Percentiles rank a stretch among this genome's conserved stretches.
These are phyloP conservation scores for Aegilops umbellulata DNA, from an alignment of 176 grass and related monocot species.

Conservation along the genomic window DNA sequence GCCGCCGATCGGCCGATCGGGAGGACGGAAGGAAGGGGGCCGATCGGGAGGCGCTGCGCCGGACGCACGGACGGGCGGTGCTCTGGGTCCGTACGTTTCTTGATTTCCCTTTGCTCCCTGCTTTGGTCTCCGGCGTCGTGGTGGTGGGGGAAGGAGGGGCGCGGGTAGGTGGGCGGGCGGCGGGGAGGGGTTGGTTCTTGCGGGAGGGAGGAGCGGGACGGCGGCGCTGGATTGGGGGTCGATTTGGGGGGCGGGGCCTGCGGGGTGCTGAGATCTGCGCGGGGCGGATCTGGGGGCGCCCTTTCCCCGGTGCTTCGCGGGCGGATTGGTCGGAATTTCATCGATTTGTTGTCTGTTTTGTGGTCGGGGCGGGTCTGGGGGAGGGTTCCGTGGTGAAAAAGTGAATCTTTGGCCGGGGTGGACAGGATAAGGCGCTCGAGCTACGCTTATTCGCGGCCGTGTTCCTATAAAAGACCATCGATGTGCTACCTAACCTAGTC, in stretches of 20 bases:
- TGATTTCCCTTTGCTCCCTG: not conserved
- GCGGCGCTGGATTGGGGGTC: not conserved
- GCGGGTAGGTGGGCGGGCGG: not conserved
- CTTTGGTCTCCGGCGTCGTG: not conserved
- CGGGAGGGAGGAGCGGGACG: not conserved
- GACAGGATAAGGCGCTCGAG: not conserved
- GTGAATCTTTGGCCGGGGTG: not conserved
- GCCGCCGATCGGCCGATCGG: conserved; percentile 19
- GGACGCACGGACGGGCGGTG: not conserved
- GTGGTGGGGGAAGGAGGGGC: not conserved
- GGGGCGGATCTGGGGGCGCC: conserved; percentile 20
- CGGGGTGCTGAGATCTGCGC: conserved; percentile 29
- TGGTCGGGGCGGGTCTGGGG: too few species aligned
- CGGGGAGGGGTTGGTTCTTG: not conserved
- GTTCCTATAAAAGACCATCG: not conserved
- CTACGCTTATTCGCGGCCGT: not conserved
- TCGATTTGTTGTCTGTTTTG: not conserved
- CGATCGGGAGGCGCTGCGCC: conserved; percentile 12
- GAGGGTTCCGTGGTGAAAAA: not conserved
- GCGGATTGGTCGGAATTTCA: not conserved
- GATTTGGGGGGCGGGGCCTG: not conserved
- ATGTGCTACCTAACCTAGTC: not conserved
- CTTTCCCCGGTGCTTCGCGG: not conserved
- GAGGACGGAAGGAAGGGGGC: conserved; percentile 22
- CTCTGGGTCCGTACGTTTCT: conserved; percentile 37